Percentiles rank a stretch among this genome's conserved stretches.
phyloP scores from a whole-genome alignment of 805 yeast genomes.

The Candida easanensis region DNA sequence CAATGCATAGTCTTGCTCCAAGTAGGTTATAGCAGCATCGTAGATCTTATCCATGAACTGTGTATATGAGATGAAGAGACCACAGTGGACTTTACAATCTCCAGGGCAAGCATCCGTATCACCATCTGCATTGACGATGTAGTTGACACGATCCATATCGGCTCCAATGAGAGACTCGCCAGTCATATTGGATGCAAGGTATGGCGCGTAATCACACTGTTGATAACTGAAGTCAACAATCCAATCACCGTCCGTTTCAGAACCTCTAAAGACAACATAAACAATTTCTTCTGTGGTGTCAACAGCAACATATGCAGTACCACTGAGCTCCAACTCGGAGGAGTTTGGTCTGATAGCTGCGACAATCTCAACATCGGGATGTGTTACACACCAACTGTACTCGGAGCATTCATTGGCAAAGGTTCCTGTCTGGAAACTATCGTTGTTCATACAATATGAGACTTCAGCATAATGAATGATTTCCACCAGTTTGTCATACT shows the following conservation, averaged over 20 bases:
- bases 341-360: slow-evolving; percentile 14
- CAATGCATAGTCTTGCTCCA: slow-evolving; percentile 44
- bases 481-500: slow-evolving; percentile 9
- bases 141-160: neutral
- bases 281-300: slow-evolving; percentile 44
- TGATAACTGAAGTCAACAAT: slow-evolving; percentile 43
- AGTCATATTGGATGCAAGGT: slow-evolving; percentile 1
- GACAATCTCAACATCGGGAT: slow-evolving; percentile 5
- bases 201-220: slow-evolving; percentile 30
- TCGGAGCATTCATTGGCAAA: slow-evolving; percentile 14
- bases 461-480: slow-evolving; percentile 18
- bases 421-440: slow-evolving; percentile 5
- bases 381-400: neutral
- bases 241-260: slow-evolving; percentile 63
- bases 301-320: slow-evolving; percentile 54
- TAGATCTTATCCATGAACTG: slow-evolving; percentile 44
- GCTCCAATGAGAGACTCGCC: neutral
- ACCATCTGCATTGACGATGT: slow-evolving; percentile 3
- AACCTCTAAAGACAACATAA: slow-evolving; percentile 60
- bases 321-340: slow-evolving; percentile 38
- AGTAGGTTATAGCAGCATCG: slow-evolving; percentile 31
- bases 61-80: slow-evolving; percentile 42
- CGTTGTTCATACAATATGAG: slow-evolving; percentile 18
- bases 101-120: slow-evolving; percentile 34
- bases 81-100: slow-evolving; percentile 58